Conservation (phyloP, 352 stramenopile species). For the Globisporangium paroecandrum region DNA sequence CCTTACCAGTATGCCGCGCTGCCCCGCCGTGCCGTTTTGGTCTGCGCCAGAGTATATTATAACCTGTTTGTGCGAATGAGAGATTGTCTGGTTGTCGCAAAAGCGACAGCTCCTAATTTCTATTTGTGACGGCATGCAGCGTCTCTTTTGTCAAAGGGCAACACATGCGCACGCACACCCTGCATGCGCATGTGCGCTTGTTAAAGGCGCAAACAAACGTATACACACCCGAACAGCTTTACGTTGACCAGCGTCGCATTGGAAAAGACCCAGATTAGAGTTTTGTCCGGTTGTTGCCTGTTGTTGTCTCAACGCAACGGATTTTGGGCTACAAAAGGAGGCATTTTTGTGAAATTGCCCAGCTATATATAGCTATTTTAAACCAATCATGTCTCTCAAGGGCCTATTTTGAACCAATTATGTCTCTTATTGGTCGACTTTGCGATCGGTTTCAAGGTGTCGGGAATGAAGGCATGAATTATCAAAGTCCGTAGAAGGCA, state of each 20-base stretch:
- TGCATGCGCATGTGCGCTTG: background rate
- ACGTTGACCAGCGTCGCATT: background rate
- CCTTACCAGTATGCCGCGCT: background rate
- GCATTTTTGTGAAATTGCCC: background rate
- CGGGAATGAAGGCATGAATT: too few relatives aligned
- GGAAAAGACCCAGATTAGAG: background rate
- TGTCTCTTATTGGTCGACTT: background rate
- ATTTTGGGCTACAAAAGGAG: background rate
- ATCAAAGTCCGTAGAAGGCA: background rate
- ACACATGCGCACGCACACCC: background rate
- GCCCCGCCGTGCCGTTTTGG: background rate
- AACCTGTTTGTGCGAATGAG: background rate
- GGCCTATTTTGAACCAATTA: background rate
- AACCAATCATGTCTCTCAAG: slow-evolving; percentile 1
- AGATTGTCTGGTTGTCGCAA: background rate
- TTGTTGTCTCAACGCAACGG: slow-evolving; percentile 1
- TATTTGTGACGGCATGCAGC: background rate
- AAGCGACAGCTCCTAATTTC: background rate
- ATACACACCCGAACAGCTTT: background rate
- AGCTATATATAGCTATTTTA: background rate
- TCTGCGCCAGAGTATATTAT: background rate
- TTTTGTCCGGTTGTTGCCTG: background rate
- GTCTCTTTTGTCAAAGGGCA: background rate
- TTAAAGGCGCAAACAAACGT: background rate
- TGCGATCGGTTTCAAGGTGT: background rate